A percentile compares a stretch with the other conserved stretches of the same genome.
Conservation (phyloP, 371 early-diverging fungal genomes). For the Mycotypha africana region DNA sequence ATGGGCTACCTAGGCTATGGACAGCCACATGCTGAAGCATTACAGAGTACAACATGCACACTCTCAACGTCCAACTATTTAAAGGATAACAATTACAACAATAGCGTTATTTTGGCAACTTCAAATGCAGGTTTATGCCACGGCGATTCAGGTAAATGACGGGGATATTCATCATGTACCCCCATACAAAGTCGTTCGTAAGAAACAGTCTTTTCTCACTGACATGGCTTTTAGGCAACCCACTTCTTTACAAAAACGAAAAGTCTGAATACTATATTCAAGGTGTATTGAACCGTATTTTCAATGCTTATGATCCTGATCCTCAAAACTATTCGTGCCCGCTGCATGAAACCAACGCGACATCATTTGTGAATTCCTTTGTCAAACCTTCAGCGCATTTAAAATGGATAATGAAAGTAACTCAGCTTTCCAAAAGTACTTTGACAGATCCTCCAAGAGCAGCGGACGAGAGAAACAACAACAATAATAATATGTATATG, state of each 20-base stretch:
- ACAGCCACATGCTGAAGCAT: constrained; percentile 4
- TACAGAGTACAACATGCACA: constrained; percentile 12
- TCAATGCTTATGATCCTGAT: constrained; percentile 31
- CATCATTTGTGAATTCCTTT: constrained; percentile 19
- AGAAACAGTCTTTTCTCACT: not conserved
- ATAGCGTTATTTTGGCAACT: constrained; percentile 9
- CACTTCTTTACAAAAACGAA: constrained; percentile 12
- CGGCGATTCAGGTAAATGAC: constrained; percentile 33
- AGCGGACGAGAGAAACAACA: no score
- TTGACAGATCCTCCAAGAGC: constrained; percentile 1
- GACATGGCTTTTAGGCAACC: constrained; percentile 15
- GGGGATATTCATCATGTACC: no score
- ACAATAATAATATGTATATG: no score
- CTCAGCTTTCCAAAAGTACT: constrained; percentile 8
- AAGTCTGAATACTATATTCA: constrained; percentile 10
- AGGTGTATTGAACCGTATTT: constrained; percentile 25
- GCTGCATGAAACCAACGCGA: constrained; percentile 12
- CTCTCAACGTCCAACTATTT: not conserved
- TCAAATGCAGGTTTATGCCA: constrained; percentile 25
- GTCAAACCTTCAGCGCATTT: constrained; percentile 14
- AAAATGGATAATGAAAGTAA: constrained; percentile 24
- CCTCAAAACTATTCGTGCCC: constrained; percentile 22
- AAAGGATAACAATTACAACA: constrained; percentile 4
- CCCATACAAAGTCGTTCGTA: no score
- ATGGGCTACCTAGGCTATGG: constrained; percentile 22